phyloP scores from a whole-genome alignment of 164 flowering plant genomes.

The Vitis rotundifolia region DNA sequence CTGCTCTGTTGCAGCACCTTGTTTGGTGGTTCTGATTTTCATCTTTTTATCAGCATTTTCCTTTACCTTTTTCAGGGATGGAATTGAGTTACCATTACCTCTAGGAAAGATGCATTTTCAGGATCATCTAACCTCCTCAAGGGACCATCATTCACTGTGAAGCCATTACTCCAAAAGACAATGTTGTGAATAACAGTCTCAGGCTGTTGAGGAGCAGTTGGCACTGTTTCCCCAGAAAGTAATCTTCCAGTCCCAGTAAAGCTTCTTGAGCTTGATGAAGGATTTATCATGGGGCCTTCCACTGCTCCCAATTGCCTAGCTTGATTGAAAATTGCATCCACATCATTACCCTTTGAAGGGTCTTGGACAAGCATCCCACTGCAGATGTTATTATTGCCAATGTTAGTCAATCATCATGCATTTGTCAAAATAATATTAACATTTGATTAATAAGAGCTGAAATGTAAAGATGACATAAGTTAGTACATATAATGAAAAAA shows the following conservation, averaged over 20 bases:
- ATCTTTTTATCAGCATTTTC: too few relatives aligned
- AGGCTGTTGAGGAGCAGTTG: conserved; percentile 62
- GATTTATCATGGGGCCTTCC: conserved; percentile 65
- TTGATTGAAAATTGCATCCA: conserved; percentile 81
- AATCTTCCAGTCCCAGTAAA: conserved; percentile 83
- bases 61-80: too few relatives aligned
- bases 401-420: background rate
- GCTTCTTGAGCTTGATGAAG: conserved; percentile 76
- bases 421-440: too few relatives aligned
- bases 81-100: conserved; percentile 38
- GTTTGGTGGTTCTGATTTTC: background rate
- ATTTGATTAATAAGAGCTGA: too few relatives aligned
- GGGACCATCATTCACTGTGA: conserved; percentile 87
- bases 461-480: too few relatives aligned
- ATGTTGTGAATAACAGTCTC: conserved; percentile 63
- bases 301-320: conserved; percentile 81
- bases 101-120: conserved; percentile 74
- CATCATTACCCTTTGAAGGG: conserved; percentile 74
- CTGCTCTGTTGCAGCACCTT: background rate
- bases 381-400: conserved; percentile 14
- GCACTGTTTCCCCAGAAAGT: conserved; percentile 69
- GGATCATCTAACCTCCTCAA: conserved; percentile 85
- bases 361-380: conserved; percentile 97
- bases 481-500: too few relatives aligned
- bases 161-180: conserved; percentile 84